Evolutionary conservation across 495 filamentous ascomycete genomes (phyloP), one percentile per base, ranked within the genome.

Genomic region (Tuber calosporum): DNA sequence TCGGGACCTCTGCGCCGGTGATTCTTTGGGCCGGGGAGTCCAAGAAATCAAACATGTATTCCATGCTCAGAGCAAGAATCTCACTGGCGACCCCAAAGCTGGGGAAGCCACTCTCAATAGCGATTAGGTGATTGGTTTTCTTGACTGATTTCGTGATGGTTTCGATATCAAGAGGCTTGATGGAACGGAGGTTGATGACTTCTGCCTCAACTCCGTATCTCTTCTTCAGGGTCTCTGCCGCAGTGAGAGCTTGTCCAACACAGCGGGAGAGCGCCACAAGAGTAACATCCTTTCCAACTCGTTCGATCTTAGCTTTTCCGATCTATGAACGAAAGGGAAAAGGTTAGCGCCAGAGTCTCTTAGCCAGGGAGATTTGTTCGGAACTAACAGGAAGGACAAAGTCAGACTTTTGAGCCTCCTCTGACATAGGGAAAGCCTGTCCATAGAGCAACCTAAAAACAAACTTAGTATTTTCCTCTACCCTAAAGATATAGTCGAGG

Each of bases 271-370:
- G 87, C 42, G 93, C 90, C 69, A 98, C 94, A 74, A 99, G 92
- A 77, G 96, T 99, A 69, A 99, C 85, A 84, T 99, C 95, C 84
- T 93, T 97, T 85, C 95, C 95, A 69, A 88, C 87, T 73, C 95
- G 93, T 87, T 99, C 95, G 80, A 99, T 91, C 89, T 99, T 99
- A 82, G 95, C 95, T 88, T 98, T 99, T 83, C 95, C 95, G 82
- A 99, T 87, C 84, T 82, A 48, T 15, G 19, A 67, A 38, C 20
- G 58, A 66, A 42, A 6, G 26, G n/a, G 17, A 53, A 62, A 37
- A 48, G 3, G 7, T 70, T 79, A 73, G 72, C 39, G 19, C 45
- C 82, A 48, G 17, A 75, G 36, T 6, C 38, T n/a, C 39, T 53
- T 41, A 71, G 26, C 37, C 2, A 39, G n/a, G 15, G 69, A 36